Conservation (phyloP, 2,329 filamentous ascomycete genomes). For the Fusarium compactum region DNA sequence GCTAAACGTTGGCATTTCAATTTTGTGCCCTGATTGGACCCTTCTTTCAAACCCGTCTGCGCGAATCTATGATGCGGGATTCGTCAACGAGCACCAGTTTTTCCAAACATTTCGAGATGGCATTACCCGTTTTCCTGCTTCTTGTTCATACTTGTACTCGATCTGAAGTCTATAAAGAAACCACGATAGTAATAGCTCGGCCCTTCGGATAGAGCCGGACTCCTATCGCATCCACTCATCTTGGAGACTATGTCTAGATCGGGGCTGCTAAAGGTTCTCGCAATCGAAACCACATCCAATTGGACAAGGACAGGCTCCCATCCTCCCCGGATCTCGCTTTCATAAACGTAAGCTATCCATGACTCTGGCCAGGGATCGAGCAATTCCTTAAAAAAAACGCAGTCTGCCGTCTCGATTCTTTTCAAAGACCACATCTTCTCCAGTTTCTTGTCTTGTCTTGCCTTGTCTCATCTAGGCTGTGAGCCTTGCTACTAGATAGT, state of each 20-base stretch:
- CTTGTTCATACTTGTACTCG: background rate
- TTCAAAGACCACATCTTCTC: background rate
- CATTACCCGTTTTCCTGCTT: background rate
- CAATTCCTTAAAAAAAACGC: conserved; percentile 33
- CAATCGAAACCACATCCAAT: conserved; percentile 45
- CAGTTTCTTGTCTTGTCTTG: background rate
- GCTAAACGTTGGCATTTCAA: background rate
- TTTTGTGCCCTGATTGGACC: conserved; percentile 21
- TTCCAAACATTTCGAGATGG: background rate
- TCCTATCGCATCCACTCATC: conserved; percentile 47
- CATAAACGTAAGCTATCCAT: conserved; percentile 46
- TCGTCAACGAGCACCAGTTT: background rate
- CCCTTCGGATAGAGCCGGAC: conserved; percentile 30
- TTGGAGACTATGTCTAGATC: conserved; percentile 46
- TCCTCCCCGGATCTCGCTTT: conserved; percentile 43
- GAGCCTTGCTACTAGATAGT: background rate
- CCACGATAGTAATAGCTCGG: conserved; percentile 32
- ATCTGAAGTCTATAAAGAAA: conserved; percentile 6
- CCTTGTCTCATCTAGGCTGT: background rate
- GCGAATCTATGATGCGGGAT: conserved; percentile 12
- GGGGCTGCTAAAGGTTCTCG: conserved; percentile 41
- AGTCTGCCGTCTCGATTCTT: conserved; percentile 15
- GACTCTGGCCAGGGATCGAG: conserved; percentile 29
- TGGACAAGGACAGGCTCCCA: conserved; percentile 35
- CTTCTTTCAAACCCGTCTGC: conserved; percentile 3